A percentile compares a stretch with the other conserved stretches of the same genome.
Evolutionary conservation across 495 filamentous ascomycete genomes (phyloP).

Genomic region (Xylona heveae): DNA sequence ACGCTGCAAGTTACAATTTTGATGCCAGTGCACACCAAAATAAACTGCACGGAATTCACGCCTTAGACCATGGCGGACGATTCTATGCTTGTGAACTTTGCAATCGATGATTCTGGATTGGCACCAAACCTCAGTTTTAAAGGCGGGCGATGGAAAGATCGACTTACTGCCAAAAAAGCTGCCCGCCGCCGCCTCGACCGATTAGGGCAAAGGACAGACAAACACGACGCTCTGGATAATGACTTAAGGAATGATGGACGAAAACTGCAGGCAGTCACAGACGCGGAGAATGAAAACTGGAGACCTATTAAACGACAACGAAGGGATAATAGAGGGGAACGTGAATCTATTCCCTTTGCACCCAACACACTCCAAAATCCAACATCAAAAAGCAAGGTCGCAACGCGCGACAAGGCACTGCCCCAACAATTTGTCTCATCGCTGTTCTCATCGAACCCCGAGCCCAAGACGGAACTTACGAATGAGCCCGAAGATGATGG

Average conservation of each 20-base stretch:
- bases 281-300: slow-evolving; percentile 5
- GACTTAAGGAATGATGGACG: slow-evolving; percentile 8
- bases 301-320: slow-evolving; percentile 14
- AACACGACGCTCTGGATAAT: slow-evolving; percentile 10
- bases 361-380: no score
- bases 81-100: slow-evolving; percentile 87
- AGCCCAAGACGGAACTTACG: slow-evolving; percentile 31
- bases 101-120: slow-evolving; percentile 35
- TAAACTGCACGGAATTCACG: no score
- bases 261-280: neutral
- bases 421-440: slow-evolving; percentile 57
- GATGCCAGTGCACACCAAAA: no score
- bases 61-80: slow-evolving; percentile 58
- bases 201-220: slow-evolving; percentile 16
- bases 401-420: slow-evolving; percentile 7
- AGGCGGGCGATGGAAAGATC: slow-evolving; percentile 81
- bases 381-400: slow-evolving; percentile 1
- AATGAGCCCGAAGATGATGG: slow-evolving; percentile 21
- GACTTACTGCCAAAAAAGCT: slow-evolving; percentile 59
- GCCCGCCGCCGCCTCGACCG: slow-evolving; percentile 27
- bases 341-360: no score
- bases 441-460: slow-evolving; percentile 74
- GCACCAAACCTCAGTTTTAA: slow-evolving; percentile 44
- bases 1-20: no score
- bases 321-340: slow-evolving; percentile 7